Percentiles rank a stretch among this genome's conserved stretches.
phyloP scores from a whole-genome alignment of 805 yeast species.

The Maudiozyma saulgeensis region DNA sequence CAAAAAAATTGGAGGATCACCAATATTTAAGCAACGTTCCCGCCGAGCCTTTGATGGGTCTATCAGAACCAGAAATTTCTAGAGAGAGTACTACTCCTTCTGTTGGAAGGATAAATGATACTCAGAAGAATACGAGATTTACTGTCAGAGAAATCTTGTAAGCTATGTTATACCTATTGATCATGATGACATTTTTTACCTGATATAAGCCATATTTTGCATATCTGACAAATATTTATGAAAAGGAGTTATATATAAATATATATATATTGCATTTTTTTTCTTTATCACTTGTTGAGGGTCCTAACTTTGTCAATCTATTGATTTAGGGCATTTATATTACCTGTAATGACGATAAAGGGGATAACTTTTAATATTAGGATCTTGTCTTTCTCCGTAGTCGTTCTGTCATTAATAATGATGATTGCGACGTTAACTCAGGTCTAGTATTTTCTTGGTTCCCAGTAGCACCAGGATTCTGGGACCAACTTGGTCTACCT shows the following conservation, averaged over 20 bases:
- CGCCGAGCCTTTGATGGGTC: background rate
- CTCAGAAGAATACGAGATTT: background rate
- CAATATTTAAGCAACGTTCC: slow-evolving; percentile 38
- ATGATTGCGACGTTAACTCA: slow-evolving; percentile 7
- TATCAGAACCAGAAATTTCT: background rate
- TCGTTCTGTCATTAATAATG: slow-evolving; percentile 26
- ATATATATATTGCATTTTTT: background rate
- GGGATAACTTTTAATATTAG: background rate
- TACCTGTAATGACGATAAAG: too few species aligned
- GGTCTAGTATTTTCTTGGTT: background rate
- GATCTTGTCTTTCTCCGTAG: slow-evolving; percentile 17
- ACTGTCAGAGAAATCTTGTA: background rate
- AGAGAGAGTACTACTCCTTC: background rate
- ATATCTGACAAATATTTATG: background rate
- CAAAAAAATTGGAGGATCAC: slow-evolving; percentile 73
- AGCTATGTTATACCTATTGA: background rate
- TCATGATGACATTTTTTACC: background rate
- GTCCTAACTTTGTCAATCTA: too few species aligned
- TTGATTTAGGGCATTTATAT: too few species aligned
- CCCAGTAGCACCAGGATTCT: background rate
- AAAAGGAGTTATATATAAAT: background rate
- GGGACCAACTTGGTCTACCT: slow-evolving; percentile 1
- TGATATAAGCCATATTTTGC: too few species aligned
- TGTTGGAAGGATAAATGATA: background rate
- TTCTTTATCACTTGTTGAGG: too few species aligned